These are phyloP conservation scores for Thielaviopsis punctulata DNA, from an alignment of 2,329 filamentous ascomycete genomes.

Conservation along the genomic window DNA sequence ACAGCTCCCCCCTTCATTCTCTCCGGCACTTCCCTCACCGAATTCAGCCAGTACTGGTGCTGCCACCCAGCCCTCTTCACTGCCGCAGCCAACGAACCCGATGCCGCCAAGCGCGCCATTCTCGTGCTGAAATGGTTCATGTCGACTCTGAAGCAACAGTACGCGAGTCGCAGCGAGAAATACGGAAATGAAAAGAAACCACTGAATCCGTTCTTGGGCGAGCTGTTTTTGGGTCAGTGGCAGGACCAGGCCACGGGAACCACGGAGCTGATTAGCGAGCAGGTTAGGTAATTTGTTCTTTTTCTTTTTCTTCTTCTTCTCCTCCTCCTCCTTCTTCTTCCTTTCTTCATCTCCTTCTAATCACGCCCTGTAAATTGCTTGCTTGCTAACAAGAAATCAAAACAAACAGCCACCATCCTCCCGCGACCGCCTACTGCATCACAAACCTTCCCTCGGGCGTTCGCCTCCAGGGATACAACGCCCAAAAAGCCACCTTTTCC, in stretches of 20 bases:
- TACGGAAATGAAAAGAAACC: conserved; percentile 93
- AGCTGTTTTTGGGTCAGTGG: conserved; percentile 89
- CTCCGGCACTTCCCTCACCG: conserved; percentile 58
- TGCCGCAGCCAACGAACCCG: conserved; percentile 61
- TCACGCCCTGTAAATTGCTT: too few species aligned
- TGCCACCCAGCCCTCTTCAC: conserved; percentile 64
- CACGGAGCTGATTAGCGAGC: conserved; percentile 79
- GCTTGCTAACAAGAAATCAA: too few species aligned
- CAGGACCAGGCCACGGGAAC: conserved; percentile 55
- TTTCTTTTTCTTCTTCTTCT: neutral
- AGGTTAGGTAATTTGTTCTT: conserved; percentile 48
- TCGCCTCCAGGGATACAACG: conserved; percentile 73
- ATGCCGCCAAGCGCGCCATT: conserved; percentile 66
- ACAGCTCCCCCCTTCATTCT: conserved; percentile 73
- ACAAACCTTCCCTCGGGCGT: conserved; percentile 73
- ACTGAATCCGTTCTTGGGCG: conserved; percentile 86
- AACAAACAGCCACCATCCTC: conserved; percentile 72
- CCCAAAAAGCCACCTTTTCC: conserved; percentile 87
- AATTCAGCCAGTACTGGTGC: conserved; percentile 72
- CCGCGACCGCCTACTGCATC: conserved; percentile 86
- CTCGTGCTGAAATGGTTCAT: conserved; percentile 95
- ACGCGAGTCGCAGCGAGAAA: conserved; percentile 55
- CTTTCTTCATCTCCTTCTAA: neutral
- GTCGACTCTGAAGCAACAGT: conserved; percentile 78
- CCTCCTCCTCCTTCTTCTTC: neutral